Percentiles rank a stretch among this genome's conserved stretches.
phyloP scores from a whole-genome alignment of 1,284 basidiomycete species.

The Xerocomus minutiporus region DNA sequence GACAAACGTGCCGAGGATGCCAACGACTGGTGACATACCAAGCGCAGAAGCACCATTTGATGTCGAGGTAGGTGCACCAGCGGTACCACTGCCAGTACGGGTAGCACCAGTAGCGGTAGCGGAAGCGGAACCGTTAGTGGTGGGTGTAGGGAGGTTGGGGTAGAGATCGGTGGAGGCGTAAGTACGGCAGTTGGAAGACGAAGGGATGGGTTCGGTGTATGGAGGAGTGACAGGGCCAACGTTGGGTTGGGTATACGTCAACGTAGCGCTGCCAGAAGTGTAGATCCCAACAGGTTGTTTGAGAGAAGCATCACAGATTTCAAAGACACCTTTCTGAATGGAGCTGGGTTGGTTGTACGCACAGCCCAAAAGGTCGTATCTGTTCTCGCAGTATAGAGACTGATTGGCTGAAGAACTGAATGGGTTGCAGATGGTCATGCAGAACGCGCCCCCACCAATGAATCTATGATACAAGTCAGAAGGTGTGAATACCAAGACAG shows the following conservation, averaged over 20 bases:
- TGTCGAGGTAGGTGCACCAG: constrained; percentile 19
- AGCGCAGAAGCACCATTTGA: constrained; percentile 35
- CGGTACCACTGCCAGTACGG: constrained; percentile 8
- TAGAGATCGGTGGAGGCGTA: constrained; percentile 53
- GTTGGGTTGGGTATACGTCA: constrained; percentile 25
- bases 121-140: constrained; percentile 16
- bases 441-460: constrained; percentile 53
- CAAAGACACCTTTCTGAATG: constrained; percentile 53
- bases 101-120: constrained; percentile 20
- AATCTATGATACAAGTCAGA: constrained; percentile 39
- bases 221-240: constrained; percentile 41
- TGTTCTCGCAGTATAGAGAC: constrained; percentile 54
- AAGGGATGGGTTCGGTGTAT: constrained; percentile 55
- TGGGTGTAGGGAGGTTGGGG: constrained; percentile 16
- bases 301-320: constrained; percentile 60
- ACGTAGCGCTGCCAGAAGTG: constrained; percentile 16
- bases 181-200: constrained; percentile 60
- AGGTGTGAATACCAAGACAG: neutral
- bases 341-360: constrained; percentile 63
- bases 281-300: constrained; percentile 31
- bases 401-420: constrained; percentile 38
- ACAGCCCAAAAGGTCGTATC: constrained; percentile 65
- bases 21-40: constrained; percentile 38
- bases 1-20: constrained; percentile 41
- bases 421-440: constrained; percentile 59